Evolutionary conservation across 2,329 filamentous ascomycete species (phyloP), one percentile per base, ranked within the genome.

Genomic region (Fusarium oxysporum): DNA sequence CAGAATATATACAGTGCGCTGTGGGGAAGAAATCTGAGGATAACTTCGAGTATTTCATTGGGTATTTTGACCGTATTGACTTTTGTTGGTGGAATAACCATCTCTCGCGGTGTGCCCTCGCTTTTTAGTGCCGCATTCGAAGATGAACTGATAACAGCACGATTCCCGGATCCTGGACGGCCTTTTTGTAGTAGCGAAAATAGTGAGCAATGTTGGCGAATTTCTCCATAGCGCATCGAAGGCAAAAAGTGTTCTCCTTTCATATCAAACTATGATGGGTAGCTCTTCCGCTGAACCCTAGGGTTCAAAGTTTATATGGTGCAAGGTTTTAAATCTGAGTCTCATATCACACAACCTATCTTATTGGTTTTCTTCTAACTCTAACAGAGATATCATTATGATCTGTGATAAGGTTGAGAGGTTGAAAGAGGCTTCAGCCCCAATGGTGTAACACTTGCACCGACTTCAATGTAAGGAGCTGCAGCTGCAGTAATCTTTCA

Each of bases 371-470:
- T 10, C 2, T 33, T 5, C 11, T 13, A 23, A 33, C 30, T 23
- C n/a, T 25, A 14, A 19, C 6, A 25, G 1, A 25, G 2, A 19
- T 14, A 25, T 51, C 0, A 2, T 5, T 8, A 10, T 33, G n/a
- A 33, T 7, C 8, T 23, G 47, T 13, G 21, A 19, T 2, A 19
- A 50, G 28, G 10, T 1, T 19, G 2, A 9, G 5, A 2, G 2
- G 5, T 50, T 33, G 9, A 7, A 32, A 13, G 14, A 32, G 21
- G 11, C 3, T 23, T 32, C 8, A 32, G 9, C 7, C 3, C 3
- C 6, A 30, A 47, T 3, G 30, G 3, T 28, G 5, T 30, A 30
- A 8, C 13, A 47, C 3, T 6, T 47, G 6, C 9, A 8, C 6
- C 9, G 13, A 30, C 5, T 5, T 17, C 3, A 37, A 12, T 8